A percentile compares a stretch with the other conserved stretches of the same genome.
Conservation (phyloP, 1,284 basidiomycete species). For the Exobasidium rhododendri region DNA sequence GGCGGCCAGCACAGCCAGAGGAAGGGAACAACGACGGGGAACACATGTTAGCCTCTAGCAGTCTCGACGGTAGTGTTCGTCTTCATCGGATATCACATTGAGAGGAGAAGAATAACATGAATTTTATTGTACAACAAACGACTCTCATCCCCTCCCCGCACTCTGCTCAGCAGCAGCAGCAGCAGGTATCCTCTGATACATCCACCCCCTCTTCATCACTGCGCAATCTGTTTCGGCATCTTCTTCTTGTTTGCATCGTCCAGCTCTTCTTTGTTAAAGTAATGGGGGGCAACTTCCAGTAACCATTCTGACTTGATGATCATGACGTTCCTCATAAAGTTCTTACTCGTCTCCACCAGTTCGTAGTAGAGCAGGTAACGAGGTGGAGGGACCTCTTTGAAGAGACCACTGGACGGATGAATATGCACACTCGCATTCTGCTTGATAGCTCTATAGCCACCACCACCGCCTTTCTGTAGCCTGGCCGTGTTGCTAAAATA, state of each 20-base stretch:
- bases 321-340: slow-evolving; percentile 80
- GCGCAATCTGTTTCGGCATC: slow-evolving; percentile 3
- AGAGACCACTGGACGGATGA: slow-evolving; percentile 89
- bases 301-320: slow-evolving; percentile 94
- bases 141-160: no score
- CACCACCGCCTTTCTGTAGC: slow-evolving; percentile 49
- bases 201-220: no score
- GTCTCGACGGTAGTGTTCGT: slow-evolving; percentile 4
- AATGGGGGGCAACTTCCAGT: slow-evolving; percentile 63
- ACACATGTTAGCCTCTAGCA: slow-evolving; percentile 17
- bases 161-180: no score
- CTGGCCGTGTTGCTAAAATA: slow-evolving; percentile 85
- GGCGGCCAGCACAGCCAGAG: slow-evolving; percentile 28
- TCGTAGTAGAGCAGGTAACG: slow-evolving; percentile 88
- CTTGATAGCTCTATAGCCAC: slow-evolving; percentile 78
- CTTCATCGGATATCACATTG: neutral
- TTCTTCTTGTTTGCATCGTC: slow-evolving; percentile 12
- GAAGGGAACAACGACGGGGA: no score
- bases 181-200: no score
- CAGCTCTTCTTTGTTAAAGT: slow-evolving; percentile 14
- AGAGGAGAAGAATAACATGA: neutral
- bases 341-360: slow-evolving; percentile 64
- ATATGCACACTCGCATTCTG: slow-evolving; percentile 86
- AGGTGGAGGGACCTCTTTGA: slow-evolving; percentile 90
- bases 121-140: slow-evolving; percentile 2